Evolutionary conservation across 371 early-diverging fungal genomes (phyloP).

Genomic region (Amoeboaphelidium protococcarum): DNA sequence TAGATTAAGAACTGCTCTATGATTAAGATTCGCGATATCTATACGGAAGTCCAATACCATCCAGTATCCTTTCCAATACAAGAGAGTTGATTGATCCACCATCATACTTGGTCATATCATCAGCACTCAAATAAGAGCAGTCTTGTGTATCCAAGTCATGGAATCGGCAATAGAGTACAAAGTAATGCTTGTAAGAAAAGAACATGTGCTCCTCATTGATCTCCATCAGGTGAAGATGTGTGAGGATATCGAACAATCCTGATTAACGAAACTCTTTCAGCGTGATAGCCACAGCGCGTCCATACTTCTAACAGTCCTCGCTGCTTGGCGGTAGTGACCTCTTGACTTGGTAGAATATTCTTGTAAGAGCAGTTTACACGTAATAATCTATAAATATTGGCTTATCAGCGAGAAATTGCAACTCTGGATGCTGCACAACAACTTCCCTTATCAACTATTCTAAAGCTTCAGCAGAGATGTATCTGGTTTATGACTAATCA

Average conservation of each 20-base stretch:
- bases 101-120: constrained; percentile 34
- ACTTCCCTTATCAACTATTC: background rate
- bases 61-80: constrained; percentile 29
- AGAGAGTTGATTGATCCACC: constrained; percentile 24
- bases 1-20: no score
- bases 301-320: no score
- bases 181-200: constrained; percentile 87
- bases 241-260: constrained; percentile 25
- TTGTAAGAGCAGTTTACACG: background rate
- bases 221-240: constrained; percentile 24
- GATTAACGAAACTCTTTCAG: constrained; percentile 33
- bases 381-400: background rate
- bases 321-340: background rate
- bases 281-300: no score
- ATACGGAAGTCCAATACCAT: constrained; percentile 12
- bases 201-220: constrained; percentile 21
- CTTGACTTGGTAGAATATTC: background rate
- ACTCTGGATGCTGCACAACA: background rate
- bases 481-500: background rate
- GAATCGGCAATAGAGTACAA: constrained; percentile 83
- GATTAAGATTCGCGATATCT: background rate
- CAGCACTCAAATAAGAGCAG: constrained; percentile 30
- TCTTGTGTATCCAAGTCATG: constrained; percentile 62
- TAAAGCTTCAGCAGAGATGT: background rate
- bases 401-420: background rate